Percentiles rank a stretch among this genome's conserved stretches.
Evolutionary conservation across 306 rosid species (phyloP).

Genomic region (Fagus sylvatica): DNA sequence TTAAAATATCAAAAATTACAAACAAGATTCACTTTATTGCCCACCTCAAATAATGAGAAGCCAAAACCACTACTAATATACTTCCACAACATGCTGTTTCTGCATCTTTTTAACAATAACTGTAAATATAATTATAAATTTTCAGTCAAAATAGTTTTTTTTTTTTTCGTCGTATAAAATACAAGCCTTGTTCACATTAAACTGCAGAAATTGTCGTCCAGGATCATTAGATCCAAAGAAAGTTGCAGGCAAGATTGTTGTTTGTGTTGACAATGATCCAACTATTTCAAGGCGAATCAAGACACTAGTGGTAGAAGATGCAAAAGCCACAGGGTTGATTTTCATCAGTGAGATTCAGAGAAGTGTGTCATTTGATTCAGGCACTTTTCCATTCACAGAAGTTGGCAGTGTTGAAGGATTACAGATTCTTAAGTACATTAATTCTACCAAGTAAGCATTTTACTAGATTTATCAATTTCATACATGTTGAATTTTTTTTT

Average conservation of each 20-base stretch:
- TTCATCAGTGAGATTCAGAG: conserved; percentile 49
- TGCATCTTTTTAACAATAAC: too few relatives aligned
- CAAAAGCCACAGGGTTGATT: conserved; percentile 74
- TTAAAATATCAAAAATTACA: background rate
- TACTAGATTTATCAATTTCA: background rate
- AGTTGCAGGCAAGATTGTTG: conserved; percentile 67
- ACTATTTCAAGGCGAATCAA: conserved; percentile 58
- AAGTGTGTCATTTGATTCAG: conserved; percentile 71
- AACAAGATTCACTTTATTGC: background rate
- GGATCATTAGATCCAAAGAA: conserved; percentile 79
- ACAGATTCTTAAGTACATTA: conserved; percentile 72
- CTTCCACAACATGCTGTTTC: background rate
- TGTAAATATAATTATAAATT: background rate
- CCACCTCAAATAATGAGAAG: background rate
- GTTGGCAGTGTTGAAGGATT: conserved; percentile 62
- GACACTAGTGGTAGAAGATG: conserved; percentile 79
- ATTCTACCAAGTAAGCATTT: conserved; percentile 70
- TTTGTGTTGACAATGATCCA: conserved; percentile 58
- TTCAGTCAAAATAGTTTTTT: background rate
- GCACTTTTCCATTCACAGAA: conserved; percentile 62
- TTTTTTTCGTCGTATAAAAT: background rate
- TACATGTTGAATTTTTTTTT: background rate
- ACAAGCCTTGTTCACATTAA: conserved; percentile 1
- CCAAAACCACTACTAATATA: background rate
- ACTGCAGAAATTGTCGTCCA: conserved; percentile 81